These are phyloP conservation scores for Flaveria ramosissima DNA, from an alignment of 129 eudicot species.

Conservation along the genomic window DNA sequence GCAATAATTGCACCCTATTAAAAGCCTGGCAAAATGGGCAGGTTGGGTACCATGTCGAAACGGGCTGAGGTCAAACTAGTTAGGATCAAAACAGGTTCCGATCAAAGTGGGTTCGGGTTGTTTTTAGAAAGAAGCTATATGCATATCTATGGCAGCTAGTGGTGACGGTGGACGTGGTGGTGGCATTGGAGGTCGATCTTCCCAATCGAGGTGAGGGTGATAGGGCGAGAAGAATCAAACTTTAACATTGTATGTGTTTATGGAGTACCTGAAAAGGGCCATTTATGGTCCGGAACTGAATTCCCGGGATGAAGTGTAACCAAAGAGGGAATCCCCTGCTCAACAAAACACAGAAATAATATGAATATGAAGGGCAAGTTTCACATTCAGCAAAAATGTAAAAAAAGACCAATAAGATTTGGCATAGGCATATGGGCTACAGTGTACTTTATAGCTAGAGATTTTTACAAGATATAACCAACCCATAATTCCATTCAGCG, in stretches of 20 bases:
- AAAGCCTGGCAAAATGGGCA: background rate
- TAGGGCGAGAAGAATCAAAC: background rate
- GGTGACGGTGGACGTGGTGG: background rate
- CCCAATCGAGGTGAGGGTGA: background rate
- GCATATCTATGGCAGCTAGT: background rate
- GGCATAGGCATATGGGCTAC: background rate
- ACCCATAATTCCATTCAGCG: constrained; percentile 94
- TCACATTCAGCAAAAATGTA: constrained; percentile 15
- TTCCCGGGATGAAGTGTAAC: constrained; percentile 82
- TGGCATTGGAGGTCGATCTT: background rate
- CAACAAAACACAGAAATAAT: constrained; percentile 21
- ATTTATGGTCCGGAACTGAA: constrained; percentile 76
- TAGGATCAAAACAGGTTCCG: background rate
- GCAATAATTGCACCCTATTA: background rate
- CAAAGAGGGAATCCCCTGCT: constrained; percentile 85
- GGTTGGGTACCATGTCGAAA: background rate
- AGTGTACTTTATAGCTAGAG: constrained; percentile 9
- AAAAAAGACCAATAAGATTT: background rate
- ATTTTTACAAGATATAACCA: constrained; percentile 17
- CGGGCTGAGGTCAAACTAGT: background rate
- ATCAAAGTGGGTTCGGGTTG: background rate
- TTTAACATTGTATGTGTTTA: background rate
- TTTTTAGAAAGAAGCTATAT: background rate
- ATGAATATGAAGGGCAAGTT: background rate
- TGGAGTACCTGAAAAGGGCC: constrained; percentile 59